A percentile compares a stretch with the other conserved stretches of the same genome.
phyloP scores from a whole-genome alignment of 768 basidiomycete species.

The Terana coerulea region DNA sequence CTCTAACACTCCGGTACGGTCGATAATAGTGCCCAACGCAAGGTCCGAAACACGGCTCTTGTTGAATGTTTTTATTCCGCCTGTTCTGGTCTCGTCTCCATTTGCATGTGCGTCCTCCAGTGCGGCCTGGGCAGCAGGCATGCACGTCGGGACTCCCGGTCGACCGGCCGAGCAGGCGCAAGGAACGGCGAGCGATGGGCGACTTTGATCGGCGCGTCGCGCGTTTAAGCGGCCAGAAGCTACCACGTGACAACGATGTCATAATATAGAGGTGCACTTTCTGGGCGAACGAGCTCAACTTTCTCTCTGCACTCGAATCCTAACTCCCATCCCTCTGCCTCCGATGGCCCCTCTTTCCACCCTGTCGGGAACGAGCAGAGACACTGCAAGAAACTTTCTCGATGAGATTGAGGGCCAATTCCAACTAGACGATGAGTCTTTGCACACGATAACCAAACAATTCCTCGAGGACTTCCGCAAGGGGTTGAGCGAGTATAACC shows the following conservation, averaged over 20 bases:
- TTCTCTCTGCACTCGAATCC: slow-evolving; percentile 5
- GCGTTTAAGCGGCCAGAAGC: neutral
- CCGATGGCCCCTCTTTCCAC: slow-evolving; percentile 39
- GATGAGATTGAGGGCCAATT: slow-evolving; percentile 73
- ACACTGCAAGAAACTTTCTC: slow-evolving; percentile 47
- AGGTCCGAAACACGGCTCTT: too few relatives aligned
- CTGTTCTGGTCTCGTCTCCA: too few relatives aligned
- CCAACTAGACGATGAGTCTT: slow-evolving; percentile 52
- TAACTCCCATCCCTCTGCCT: neutral
- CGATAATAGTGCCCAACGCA: too few relatives aligned
- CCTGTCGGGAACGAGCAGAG: slow-evolving; percentile 28
- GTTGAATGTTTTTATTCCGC: too few relatives aligned
- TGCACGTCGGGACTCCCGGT: slow-evolving; percentile 1
- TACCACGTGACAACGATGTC: slow-evolving; percentile 2
- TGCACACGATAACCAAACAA: slow-evolving; percentile 67
- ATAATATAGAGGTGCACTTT: slow-evolving; percentile 7
- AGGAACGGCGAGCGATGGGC: neutral
- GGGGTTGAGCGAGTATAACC: slow-evolving; percentile 70
- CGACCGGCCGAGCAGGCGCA: too few relatives aligned
- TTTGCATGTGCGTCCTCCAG: too few relatives aligned
- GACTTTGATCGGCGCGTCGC: neutral
- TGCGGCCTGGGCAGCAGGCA: too few relatives aligned
- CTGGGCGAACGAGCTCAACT: neutral
- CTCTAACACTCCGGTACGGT: too few relatives aligned
- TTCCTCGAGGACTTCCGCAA: slow-evolving; percentile 78